Base-by-base conservation (phyloP, 2,329 filamentous ascomycete genomes). In the Ophiostoma ulmi region DNA sequence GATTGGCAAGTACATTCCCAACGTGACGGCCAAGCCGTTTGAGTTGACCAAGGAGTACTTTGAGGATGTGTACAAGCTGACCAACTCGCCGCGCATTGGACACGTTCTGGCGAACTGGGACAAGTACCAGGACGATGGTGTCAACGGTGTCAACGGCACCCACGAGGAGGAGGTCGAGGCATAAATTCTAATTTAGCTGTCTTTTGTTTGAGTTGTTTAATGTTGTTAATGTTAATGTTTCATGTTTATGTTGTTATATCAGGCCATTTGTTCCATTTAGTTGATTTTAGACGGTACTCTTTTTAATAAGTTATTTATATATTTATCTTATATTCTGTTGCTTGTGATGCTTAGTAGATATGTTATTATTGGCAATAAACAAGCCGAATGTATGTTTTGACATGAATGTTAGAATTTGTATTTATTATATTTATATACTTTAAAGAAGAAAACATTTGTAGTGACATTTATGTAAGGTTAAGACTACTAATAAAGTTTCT, bases 41-140 rank as follows among this genome's bases (percentile, higher is more conserved):
- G 93, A 93, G 80, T 85, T 99, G 75, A 97, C 93, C 70, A 97
- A 94, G 86, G 95, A 98, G 83, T 99, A 99, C 84, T 99, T 99
- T 82, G 94, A 99, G 86, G 95, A 98, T 78, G 96, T 99, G 68
- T 98, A 98, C 83, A 88, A 89, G 77, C 83, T 99, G 79, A 99
- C 95, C 70, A 97, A 96, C 83, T 89, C 87, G 72, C 87, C 87
- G 74, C 87, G 90, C 81, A 93, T 94, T 78, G 90, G 89, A 63
- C 87, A 91, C 72, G 90, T 94, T 73, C 80, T 97, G 79, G 92
- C 93, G 75, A 97, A 97, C 83, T 93, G 90, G 90, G 90, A 92
- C 68, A 90, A 88, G 80, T 92, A 91, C 78, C 84, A 87, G 75
- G 84, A 86, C 67, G 84, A 86, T 44, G 75, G 77, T 61, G 77